These are phyloP conservation scores for Penicillium expansum DNA, from an alignment of 2,329 filamentous ascomycete genomes.

Conservation along the genomic window DNA sequence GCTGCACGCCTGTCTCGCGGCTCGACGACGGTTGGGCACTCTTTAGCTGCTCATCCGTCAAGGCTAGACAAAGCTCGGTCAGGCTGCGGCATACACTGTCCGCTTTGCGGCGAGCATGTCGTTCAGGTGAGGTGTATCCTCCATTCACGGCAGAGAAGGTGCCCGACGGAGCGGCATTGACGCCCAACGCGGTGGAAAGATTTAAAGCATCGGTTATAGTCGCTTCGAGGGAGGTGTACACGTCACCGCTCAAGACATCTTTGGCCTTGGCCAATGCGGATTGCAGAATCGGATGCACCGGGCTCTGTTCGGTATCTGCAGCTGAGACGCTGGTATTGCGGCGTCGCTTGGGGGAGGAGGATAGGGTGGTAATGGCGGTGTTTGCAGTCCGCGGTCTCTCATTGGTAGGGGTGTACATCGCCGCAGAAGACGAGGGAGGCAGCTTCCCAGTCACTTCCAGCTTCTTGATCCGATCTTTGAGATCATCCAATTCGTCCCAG, in stretches of 20 bases:
- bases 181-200: constrained; percentile 74
- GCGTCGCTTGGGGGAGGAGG: constrained; percentile 77
- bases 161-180: constrained; percentile 60
- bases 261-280: constrained; percentile 78
- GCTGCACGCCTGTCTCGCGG: constrained; percentile 24
- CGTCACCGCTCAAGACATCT: constrained; percentile 63
- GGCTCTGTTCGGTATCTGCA: constrained; percentile 44
- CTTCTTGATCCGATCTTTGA: constrained; percentile 88
- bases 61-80: constrained; percentile 84
- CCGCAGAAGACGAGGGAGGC: constrained; percentile 76
- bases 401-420: constrained; percentile 68
- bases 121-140: constrained; percentile 58
- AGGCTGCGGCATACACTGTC: constrained; percentile 90
- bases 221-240: constrained; percentile 76
- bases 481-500: constrained; percentile 94
- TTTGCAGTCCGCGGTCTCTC: constrained; percentile 88
- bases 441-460: constrained; percentile 87
- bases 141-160: constrained; percentile 38
- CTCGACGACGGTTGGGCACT: constrained; percentile 30
- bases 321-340: constrained; percentile 49
- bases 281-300: constrained; percentile 73
- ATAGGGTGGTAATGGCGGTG: constrained; percentile 86
- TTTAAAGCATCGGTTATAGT: constrained; percentile 78
- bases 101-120: constrained; percentile 83
- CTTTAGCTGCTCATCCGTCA: constrained; percentile 60